Percentiles rank a stretch among this genome's conserved stretches.
These are phyloP conservation scores for Lactarius evosmus DNA, from an alignment of 768 basidiomycete genomes.

Conservation along the genomic window DNA sequence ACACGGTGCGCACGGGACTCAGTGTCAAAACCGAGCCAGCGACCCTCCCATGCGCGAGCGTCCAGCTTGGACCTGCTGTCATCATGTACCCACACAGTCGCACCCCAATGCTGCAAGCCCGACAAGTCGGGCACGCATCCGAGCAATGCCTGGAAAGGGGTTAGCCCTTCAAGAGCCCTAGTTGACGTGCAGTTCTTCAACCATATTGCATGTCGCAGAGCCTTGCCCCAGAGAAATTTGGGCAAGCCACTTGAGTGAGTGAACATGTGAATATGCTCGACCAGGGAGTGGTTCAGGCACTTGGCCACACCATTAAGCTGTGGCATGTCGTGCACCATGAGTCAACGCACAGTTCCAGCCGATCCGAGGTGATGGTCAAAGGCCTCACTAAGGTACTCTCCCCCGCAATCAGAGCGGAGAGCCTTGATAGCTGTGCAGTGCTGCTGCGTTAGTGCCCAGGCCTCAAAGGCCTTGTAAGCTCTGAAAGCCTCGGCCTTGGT, in stretches of 20 bases:
- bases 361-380: background rate
- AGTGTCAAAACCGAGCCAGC: background rate
- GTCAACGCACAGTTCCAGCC: background rate
- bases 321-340: background rate
- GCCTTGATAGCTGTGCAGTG: no score
- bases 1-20: background rate
- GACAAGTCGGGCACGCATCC: conserved; percentile 20
- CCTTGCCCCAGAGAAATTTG: conserved; percentile 16
- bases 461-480: no score
- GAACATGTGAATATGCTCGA: conserved; percentile 32
- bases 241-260: conserved; percentile 8
- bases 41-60: background rate
- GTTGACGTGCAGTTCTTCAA: conserved; percentile 38
- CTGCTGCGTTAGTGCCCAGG: no score
- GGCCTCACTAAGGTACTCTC: no score
- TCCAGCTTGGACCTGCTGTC: background rate
- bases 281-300: conserved; percentile 37
- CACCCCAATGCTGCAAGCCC: conserved; percentile 1
- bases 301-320: conserved; percentile 43
- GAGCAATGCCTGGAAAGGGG: conserved; percentile 27
- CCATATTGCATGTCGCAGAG: conserved; percentile 35
- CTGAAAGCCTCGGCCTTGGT: no score
- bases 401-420: no score
- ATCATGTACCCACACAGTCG: background rate
- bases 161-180: conserved; percentile 30